Percentiles rank a stretch among this genome's conserved stretches.
phyloP scores from a whole-genome alignment of 2,329 filamentous ascomycete genomes.

The Cryphonectria parasitica region DNA sequence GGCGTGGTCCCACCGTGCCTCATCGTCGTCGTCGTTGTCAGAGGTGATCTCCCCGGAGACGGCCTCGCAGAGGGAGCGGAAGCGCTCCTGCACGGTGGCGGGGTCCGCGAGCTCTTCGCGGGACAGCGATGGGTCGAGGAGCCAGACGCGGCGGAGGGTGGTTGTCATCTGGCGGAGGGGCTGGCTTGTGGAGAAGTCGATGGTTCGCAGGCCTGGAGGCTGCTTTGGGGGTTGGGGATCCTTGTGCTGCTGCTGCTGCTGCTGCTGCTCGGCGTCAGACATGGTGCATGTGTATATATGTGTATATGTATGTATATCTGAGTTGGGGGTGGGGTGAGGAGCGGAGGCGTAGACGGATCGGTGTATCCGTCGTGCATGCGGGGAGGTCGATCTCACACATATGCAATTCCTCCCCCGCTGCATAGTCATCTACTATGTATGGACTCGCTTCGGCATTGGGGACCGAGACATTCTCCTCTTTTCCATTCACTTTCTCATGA shows the following conservation, averaged over 20 bases:
- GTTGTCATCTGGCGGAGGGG: conserved; percentile 27
- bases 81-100: conserved; percentile 14
- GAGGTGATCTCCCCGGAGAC: conserved; percentile 17
- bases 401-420: background rate
- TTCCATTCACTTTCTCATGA: background rate
- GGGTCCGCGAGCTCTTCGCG: conserved; percentile 24
- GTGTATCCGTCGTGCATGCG: background rate
- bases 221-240: background rate
- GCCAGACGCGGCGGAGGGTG: conserved; percentile 29
- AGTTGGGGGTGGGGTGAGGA: background rate
- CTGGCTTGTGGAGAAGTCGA: conserved; percentile 26
- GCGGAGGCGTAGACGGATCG: no score
- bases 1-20: conserved; percentile 24
- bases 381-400: background rate
- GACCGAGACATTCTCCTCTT: background rate
- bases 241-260: background rate
- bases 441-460: background rate
- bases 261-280: background rate
- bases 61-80: conserved; percentile 18
- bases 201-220: conserved; percentile 2
- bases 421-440: background rate
- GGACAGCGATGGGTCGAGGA: conserved; percentile 25
- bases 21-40: conserved; percentile 13
- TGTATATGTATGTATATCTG: background rate
- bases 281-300: background rate